These are phyloP conservation scores for Osmanthus fragrans DNA, from an alignment of 257 asterid species.

Conservation along the genomic window DNA sequence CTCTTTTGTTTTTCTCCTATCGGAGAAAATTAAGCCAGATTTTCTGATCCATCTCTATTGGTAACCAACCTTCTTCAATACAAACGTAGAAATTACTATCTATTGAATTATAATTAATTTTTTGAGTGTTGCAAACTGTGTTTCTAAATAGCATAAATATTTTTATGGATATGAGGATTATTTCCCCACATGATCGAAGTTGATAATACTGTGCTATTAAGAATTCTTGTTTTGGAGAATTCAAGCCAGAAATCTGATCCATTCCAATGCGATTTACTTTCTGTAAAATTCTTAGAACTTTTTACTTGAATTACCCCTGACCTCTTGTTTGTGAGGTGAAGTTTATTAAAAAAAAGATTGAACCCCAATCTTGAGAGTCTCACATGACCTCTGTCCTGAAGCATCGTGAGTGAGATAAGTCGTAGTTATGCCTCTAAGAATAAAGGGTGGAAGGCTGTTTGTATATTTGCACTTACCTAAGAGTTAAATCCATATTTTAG, in stretches of 20 bases:
- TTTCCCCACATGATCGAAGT: conserved; percentile 34
- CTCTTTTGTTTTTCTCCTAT: conserved; percentile 39
- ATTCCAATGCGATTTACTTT: neutral
- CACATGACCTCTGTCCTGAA: too few species aligned
- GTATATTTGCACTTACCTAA: too few species aligned
- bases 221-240: neutral
- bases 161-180: neutral
- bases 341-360: too few species aligned
- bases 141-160: neutral
- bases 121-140: too few species aligned
- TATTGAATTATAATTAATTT: too few species aligned
- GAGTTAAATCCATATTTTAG: too few species aligned
- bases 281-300: neutral
- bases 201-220: conserved; percentile 7
- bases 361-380: too few species aligned
- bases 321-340: neutral
- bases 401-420: too few species aligned
- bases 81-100: neutral
- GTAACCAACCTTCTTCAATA: neutral
- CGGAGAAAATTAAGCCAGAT: conserved; percentile 64
- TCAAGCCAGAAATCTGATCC: conserved; percentile 1
- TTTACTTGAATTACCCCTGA: neutral
- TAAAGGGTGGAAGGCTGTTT: too few species aligned
- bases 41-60: conserved; percentile 50
- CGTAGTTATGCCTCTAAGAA: too few species aligned